These are phyloP conservation scores for Tylopilus cervinicoccineus DNA, from an alignment of 768 basidiomycete species.

Conservation along the genomic window DNA sequence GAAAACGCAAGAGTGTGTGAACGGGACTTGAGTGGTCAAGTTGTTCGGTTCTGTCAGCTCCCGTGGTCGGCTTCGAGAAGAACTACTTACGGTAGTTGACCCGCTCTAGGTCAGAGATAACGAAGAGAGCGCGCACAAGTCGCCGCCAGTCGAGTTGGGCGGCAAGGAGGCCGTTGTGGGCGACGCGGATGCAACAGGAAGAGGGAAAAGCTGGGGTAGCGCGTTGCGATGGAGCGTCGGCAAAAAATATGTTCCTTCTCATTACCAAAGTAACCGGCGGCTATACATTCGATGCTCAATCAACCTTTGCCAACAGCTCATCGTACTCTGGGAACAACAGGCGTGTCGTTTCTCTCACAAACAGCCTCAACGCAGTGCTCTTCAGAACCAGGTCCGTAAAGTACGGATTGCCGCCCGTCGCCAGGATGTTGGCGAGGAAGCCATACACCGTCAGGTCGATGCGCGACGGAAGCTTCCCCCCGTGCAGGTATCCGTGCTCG, in stretches of 20 bases:
- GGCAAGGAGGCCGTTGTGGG: not conserved
- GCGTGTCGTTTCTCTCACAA: constrained; percentile 23
- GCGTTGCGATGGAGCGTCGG: constrained; percentile 15
- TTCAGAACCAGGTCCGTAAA: constrained; percentile 21
- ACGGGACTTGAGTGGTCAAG: constrained; percentile 8
- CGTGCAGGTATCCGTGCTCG: constrained; percentile 25
- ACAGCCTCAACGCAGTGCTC: constrained; percentile 16
- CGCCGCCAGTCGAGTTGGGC: constrained; percentile 8
- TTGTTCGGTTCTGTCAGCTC: constrained; percentile 20
- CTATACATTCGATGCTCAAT: not conserved
- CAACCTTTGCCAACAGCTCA: constrained; percentile 10
- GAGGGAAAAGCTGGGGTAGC: not conserved
- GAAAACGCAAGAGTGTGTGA: constrained; percentile 1
- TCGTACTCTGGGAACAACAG: constrained; percentile 28
- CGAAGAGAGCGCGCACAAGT: not conserved
- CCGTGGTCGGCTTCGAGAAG: not conserved
- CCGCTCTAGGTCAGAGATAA: not conserved
- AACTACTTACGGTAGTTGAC: constrained; percentile 11
- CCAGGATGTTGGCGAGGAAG: constrained; percentile 30
- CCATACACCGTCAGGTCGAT: constrained; percentile 29
- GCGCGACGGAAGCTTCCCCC: constrained; percentile 22
- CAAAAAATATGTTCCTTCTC: not conserved
- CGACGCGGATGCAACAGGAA: not conserved
- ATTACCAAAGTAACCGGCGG: not conserved
- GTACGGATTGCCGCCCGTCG: constrained; percentile 23